Evolutionary conservation across 495 filamentous ascomycete genomes (phyloP), one percentile per base, ranked within the genome.

Genomic region (Amorphotheca resinae): DNA sequence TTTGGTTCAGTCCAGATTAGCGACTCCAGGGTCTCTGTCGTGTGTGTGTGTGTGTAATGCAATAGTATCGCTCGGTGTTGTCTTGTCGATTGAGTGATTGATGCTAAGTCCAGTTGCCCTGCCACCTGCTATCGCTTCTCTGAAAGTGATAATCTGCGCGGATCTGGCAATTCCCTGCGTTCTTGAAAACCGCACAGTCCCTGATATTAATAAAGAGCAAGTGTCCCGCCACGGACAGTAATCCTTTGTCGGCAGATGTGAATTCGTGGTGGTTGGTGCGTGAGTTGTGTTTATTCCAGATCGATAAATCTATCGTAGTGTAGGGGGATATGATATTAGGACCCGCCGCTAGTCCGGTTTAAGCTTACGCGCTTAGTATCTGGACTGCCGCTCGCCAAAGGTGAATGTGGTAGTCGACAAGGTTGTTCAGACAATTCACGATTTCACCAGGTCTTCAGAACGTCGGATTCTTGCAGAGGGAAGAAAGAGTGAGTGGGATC

Each of bases 91-190:
- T 9, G 17, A 35, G 22, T 28, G 47, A 39, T 45, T 38, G 42
- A 28, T 49, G 33, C 41, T 41, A 45, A 44, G 23, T 28, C 44
- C 36, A 45, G 53, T 50, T 50, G 53, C 43, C 49, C 49, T 47
- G 49, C 46, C 49, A 52, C 53, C 49, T 52, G 44, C 42, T 46
- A 48, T 49, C 48, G 38, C 32, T 33, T 42, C 33, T 50, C 16
- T 16, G 33, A 20, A 25, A 2, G 32, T 23, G 15, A 22, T 22
- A 32, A 44, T 36, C 21, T 3, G 17, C 18, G 21, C 12, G 39
- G 22, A 36, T 30, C 41, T 39, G 17, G 14, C 32, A 18, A 14
- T 20, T 45, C 25, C 30, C 36, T 42, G 37, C 32, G 23, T 22
- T 14, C 15, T 25, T 36, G 21, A 48, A 22, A 17, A 35, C 41